A percentile compares a stretch with the other conserved stretches of the same genome.
Evolutionary conservation across 208 protist genomes (phyloP).

Genomic region (Leishmania martiniquensis): DNA sequence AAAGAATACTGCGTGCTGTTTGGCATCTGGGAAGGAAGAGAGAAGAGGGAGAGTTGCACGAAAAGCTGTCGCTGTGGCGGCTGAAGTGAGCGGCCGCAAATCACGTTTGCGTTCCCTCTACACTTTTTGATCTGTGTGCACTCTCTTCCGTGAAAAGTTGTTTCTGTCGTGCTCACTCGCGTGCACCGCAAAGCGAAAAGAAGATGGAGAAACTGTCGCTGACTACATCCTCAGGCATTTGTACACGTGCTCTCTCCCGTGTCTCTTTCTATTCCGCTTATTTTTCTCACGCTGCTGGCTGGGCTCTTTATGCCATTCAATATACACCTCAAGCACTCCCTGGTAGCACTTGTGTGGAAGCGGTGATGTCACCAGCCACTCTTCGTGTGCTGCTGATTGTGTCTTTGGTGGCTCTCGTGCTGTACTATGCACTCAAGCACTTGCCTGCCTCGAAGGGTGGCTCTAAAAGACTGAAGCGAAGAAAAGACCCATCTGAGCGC

Average conservation of each 20-base stretch:
- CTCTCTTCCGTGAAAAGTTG: background rate
- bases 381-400: conserved; percentile 15
- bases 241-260: background rate
- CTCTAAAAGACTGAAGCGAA: background rate
- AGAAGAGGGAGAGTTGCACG: background rate
- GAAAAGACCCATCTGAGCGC: background rate
- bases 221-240: background rate
- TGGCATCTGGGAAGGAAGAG: background rate
- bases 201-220: background rate
- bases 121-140: background rate
- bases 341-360: background rate
- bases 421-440: conserved; percentile 13
- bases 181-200: too few relatives aligned
- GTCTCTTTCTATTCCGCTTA: background rate
- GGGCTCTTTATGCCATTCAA: background rate
- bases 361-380: background rate
- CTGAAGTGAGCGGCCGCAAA: background rate
- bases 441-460: background rate
- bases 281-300: background rate
- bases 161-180: background rate
- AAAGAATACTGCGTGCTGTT: background rate
- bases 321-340: background rate
- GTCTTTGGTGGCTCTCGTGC: conserved; percentile 1
- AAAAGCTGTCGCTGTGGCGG: background rate
- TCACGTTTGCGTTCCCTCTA: background rate